Conservation (phyloP, 805 yeast genomes). For the Kazachstania viticola region DNA sequence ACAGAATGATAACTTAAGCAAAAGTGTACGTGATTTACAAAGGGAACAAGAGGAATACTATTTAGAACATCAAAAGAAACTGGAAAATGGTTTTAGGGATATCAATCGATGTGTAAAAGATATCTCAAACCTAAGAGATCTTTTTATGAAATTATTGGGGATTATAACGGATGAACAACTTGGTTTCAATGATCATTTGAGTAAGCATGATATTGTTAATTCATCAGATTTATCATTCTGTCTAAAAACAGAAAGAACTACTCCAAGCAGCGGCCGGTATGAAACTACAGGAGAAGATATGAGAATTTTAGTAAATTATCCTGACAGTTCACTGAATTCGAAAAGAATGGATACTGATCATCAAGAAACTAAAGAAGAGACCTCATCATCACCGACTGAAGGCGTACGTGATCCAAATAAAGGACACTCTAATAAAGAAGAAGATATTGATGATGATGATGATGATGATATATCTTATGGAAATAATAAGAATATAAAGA, state of each 20-base stretch:
- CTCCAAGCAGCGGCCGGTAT: neutral
- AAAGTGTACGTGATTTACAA: constrained; percentile 8
- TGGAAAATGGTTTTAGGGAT: constrained; percentile 13
- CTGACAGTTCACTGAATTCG: too few relatives aligned
- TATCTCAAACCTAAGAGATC: constrained; percentile 12
- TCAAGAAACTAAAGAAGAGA: neutral
- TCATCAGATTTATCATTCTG: neutral
- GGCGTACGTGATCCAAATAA: neutral
- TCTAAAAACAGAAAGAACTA: neutral
- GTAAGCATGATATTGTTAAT: constrained; percentile 11
- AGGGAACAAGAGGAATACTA: constrained; percentile 18
- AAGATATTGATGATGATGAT: neutral
- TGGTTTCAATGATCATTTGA: constrained; percentile 14
- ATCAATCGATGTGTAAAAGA: constrained; percentile 11
- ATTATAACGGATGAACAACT: constrained; percentile 18
- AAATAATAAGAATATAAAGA: neutral
- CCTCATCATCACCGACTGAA: neutral
- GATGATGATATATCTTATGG: neutral
- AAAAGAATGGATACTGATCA: too few relatives aligned
- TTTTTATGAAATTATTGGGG: constrained; percentile 19
- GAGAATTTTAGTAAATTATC: neutral
- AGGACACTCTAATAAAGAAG: neutral
- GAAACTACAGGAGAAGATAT: neutral
- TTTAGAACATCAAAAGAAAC: constrained; percentile 6
- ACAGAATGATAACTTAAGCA: constrained; percentile 10